These are phyloP conservation scores for Asterochloris sp. DNA, from an alignment of 139 green algal genomes.

Conservation along the genomic window DNA sequence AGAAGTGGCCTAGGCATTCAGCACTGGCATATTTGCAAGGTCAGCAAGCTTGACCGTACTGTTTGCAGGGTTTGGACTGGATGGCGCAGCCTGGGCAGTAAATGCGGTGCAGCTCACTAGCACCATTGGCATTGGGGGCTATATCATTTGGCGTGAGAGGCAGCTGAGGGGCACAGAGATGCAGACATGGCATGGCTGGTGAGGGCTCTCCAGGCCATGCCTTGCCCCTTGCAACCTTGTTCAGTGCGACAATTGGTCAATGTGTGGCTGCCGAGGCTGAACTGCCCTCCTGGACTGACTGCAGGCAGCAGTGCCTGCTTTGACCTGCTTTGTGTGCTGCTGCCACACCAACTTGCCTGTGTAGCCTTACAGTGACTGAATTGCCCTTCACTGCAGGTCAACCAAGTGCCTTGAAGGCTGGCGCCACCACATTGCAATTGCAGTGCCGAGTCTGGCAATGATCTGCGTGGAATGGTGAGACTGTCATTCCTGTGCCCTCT, in stretches of 20 bases:
- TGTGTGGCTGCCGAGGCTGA: too few relatives aligned
- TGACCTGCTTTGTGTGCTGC: too few relatives aligned
- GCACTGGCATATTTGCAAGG: neutral
- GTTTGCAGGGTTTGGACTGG: slow-evolving; percentile 37
- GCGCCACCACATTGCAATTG: slow-evolving; percentile 58
- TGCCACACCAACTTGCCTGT: too few relatives aligned
- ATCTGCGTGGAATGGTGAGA: slow-evolving; percentile 10
- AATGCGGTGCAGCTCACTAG: slow-evolving; percentile 29
- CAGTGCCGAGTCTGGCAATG: slow-evolving; percentile 32
- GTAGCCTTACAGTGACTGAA: too few relatives aligned
- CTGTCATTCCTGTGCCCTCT: too few relatives aligned
- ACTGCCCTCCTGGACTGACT: too few relatives aligned
- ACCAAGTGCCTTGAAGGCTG: slow-evolving; percentile 57
- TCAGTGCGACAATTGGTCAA: too few relatives aligned
- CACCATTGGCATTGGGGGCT: slow-evolving; percentile 20
- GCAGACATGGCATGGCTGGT: slow-evolving; percentile 59
- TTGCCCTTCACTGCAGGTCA: slow-evolving; percentile 36
- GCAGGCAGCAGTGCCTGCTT: too few relatives aligned
- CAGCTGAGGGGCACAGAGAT: slow-evolving; percentile 15
- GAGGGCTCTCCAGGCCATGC: too few relatives aligned
- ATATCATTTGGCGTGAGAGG: slow-evolving; percentile 1
- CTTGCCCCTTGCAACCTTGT: too few relatives aligned
- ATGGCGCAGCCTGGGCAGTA: slow-evolving; percentile 60
- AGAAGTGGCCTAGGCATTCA: too few relatives aligned
- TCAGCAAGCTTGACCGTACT: slow-evolving; percentile 39